Evolutionary conservation across 2,329 filamentous ascomycete genomes (phyloP).

Genomic region (Monosporascus ibericus): DNA sequence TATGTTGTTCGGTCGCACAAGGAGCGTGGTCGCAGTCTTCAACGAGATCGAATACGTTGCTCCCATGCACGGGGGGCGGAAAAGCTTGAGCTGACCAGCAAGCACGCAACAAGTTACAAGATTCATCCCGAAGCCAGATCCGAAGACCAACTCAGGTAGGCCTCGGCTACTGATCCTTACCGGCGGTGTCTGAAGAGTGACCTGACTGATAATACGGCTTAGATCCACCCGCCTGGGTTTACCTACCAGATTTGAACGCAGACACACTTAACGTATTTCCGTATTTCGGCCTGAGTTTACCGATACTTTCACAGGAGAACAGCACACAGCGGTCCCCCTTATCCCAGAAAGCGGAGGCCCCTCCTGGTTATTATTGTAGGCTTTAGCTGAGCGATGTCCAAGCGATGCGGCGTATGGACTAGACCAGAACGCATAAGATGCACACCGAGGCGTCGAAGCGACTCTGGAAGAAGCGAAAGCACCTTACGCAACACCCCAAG

Average conservation of each 20-base stretch:
- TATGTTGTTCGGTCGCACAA: too few relatives aligned
- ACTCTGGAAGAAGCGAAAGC: background rate
- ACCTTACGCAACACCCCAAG: background rate
- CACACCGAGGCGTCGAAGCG: background rate
- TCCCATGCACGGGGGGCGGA: background rate
- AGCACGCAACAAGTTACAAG: background rate
- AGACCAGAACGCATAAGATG: background rate
- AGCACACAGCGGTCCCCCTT: background rate
- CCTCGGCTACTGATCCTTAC: background rate
- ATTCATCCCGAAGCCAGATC: background rate
- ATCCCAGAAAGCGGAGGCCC: background rate
- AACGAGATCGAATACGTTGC: background rate
- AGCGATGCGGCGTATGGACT: background rate
- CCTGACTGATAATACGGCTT: background rate
- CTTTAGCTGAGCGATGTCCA: background rate
- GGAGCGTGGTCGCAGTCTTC: too few relatives aligned
- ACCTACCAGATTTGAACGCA: background rate
- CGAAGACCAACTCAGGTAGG: background rate
- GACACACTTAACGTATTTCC: background rate
- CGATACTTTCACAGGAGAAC: background rate
- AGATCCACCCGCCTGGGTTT: background rate
- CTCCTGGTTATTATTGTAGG: background rate
- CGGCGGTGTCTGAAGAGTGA: background rate
- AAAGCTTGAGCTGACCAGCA: background rate
- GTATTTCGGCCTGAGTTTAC: background rate